Percentiles rank a stretch among this genome's conserved stretches.
These are phyloP conservation scores for Blastocystis hominis DNA, from an alignment of 352 stramenopile species.

Conservation along the genomic window DNA sequence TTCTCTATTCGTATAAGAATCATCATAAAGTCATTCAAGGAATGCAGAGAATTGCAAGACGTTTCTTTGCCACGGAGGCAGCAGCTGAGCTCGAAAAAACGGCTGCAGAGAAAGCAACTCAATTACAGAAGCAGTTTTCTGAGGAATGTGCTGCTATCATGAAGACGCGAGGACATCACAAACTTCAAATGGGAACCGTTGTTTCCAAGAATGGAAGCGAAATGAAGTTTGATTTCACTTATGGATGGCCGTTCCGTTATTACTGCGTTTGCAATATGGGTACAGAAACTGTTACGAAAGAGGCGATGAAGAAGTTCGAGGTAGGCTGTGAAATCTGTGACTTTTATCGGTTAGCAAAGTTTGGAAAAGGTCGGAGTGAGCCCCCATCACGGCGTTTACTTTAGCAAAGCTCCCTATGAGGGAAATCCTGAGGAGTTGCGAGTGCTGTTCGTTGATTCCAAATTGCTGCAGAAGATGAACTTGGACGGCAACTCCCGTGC, in stretches of 20 bases:
- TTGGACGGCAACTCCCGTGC: not conserved
- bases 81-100: not conserved
- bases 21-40: not conserved
- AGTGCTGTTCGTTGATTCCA: not conserved
- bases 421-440: slow-evolving; percentile 3
- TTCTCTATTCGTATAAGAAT: not conserved
- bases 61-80: slow-evolving; percentile 29
- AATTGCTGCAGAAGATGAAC: not conserved
- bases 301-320: not conserved
- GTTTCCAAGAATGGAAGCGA: not conserved
- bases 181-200: slow-evolving; percentile 4
- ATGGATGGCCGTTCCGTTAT: slow-evolving; percentile 29
- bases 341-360: not conserved
- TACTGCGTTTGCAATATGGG: slow-evolving; percentile 26
- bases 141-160: slow-evolving; percentile 5
- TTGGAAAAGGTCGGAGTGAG: not conserved
- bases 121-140: slow-evolving; percentile 39
- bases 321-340: not conserved
- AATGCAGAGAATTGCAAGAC: slow-evolving; percentile 16
- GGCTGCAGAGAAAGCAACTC: not conserved
- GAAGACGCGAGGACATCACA: slow-evolving; percentile 37
- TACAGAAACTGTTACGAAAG: slow-evolving; percentile 34
- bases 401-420: slow-evolving; percentile 39
- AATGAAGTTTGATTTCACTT: slow-evolving; percentile 50
- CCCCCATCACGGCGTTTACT: slow-evolving; percentile 14